These are phyloP conservation scores for Colletotrichum sublineola DNA, from an alignment of 2,329 filamentous ascomycete genomes.

Conservation along the genomic window DNA sequence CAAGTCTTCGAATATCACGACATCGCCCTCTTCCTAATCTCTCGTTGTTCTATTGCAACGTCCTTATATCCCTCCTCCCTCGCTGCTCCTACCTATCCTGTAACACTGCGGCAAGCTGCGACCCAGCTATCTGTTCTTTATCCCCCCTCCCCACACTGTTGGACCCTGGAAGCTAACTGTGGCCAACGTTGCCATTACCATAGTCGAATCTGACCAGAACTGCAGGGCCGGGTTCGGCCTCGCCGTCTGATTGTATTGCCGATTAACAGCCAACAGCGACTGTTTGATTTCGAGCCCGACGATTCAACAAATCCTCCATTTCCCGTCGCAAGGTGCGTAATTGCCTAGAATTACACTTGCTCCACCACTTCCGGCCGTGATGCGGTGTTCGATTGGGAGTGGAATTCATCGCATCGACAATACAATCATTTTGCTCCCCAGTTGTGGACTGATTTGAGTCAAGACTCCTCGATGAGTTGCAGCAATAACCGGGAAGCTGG, in stretches of 20 bases:
- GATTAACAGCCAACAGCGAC: slow-evolving; percentile 24
- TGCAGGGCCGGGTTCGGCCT: slow-evolving; percentile 23
- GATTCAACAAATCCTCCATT: slow-evolving; percentile 30
- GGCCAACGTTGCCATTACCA: slow-evolving; percentile 14
- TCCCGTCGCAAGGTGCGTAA: slow-evolving; percentile 39
- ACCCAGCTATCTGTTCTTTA: slow-evolving; percentile 40
- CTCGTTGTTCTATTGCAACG: not conserved
- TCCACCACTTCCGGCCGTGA: slow-evolving; percentile 6
- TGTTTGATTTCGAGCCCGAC: slow-evolving; percentile 26
- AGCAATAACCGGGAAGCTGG: slow-evolving; percentile 7
- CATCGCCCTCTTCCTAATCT: not conserved
- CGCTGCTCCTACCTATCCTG: not conserved
- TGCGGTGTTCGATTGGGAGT: slow-evolving; percentile 5
- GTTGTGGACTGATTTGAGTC: not conserved
- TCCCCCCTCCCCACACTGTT: slow-evolving; percentile 25
- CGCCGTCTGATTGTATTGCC: slow-evolving; percentile 19
- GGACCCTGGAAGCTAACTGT: slow-evolving; percentile 36
- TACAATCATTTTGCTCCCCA: not conserved
- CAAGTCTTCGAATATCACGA: slow-evolving; percentile 15
- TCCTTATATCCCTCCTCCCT: not conserved
- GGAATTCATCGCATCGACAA: not conserved
- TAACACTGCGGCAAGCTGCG: slow-evolving; percentile 14
- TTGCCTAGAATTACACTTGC: slow-evolving; percentile 3
- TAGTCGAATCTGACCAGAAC: slow-evolving; percentile 28
- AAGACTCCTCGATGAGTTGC: not conserved